Conservation (phyloP, 164 flowering plant species). For the Dillenia turbinata region DNA sequence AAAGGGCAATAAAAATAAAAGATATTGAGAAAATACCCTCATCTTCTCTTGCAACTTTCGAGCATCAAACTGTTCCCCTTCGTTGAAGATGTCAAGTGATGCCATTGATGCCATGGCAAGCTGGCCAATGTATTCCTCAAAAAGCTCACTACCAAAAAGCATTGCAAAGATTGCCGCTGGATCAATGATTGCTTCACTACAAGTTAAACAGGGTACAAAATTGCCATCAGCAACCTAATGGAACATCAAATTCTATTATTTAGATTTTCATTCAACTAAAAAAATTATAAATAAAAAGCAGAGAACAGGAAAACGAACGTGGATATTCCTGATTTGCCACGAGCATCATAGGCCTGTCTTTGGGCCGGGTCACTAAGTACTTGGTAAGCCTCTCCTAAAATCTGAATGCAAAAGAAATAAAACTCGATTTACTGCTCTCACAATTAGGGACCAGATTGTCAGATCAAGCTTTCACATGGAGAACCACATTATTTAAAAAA, state of each 20-base stretch:
- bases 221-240: background rate
- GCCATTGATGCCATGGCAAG: constrained; percentile 99
- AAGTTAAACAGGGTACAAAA: constrained; percentile 1
- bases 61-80: constrained; percentile 80
- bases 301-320: constrained; percentile 45
- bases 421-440: no score
- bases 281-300: constrained; percentile 3
- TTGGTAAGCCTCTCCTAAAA: constrained; percentile 96
- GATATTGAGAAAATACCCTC: constrained; percentile 47
- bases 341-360: constrained; percentile 82
- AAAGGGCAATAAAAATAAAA: background rate
- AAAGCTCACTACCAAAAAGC: constrained; percentile 99
- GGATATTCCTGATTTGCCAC: constrained; percentile 94
- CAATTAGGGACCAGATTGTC: no score
- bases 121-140: constrained; percentile 98
- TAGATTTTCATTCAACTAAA: background rate
- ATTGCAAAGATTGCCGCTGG: constrained; percentile 99
- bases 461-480: no score
- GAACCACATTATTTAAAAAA: no score
- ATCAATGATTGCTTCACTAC: constrained; percentile 89
- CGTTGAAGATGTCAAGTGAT: constrained; percentile 83
- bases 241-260: no score
- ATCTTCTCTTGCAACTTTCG: constrained; percentile 91
- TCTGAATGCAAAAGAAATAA: constrained; percentile 30
- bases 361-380: constrained; percentile 88